phyloP scores from a whole-genome alignment of 805 yeast genomes.

The Schwanniomyces vanrijiae region DNA sequence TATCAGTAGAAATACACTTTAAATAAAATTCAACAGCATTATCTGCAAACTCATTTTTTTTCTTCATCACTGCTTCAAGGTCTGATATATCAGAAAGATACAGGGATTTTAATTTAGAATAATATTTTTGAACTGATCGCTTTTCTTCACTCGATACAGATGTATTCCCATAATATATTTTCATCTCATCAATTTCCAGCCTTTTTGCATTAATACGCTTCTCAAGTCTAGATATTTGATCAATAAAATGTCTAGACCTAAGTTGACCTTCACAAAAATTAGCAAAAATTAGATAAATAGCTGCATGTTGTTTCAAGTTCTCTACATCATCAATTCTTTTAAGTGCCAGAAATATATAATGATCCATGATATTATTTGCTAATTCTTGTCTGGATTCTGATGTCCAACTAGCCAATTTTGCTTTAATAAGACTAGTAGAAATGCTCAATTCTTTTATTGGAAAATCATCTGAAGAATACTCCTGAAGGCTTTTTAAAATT shows the following conservation, averaged over 20 bases:
- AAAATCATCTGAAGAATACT: conserved; percentile 9
- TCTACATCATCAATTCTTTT: conserved; percentile 10
- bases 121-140: conserved; percentile 52
- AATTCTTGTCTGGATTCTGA: conserved; percentile 69
- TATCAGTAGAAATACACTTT: conserved; percentile 47
- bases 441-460: conserved; percentile 18
- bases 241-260: conserved; percentile 42
- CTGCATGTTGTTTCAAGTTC: conserved; percentile 31
- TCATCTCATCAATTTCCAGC: conserved; percentile 51
- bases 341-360: conserved; percentile 54
- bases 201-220: conserved; percentile 41
- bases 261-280: conserved; percentile 70
- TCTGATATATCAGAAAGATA: conserved; percentile 50
- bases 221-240: conserved; percentile 43
- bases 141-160: conserved; percentile 46
- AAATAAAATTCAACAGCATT: conserved; percentile 63
- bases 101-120: conserved; percentile 48
- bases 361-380: conserved; percentile 54
- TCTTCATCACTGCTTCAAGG: conserved; percentile 35
- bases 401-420: conserved; percentile 66
- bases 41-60: conserved; percentile 43
- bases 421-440: conserved; percentile 23
- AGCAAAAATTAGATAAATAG: conserved; percentile 62
- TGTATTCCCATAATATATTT: conserved; percentile 40
- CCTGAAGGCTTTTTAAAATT: conserved; percentile 39